phyloP scores from a whole-genome alignment of 352 stramenopile species.

The Globisporangium viniferum region DNA sequence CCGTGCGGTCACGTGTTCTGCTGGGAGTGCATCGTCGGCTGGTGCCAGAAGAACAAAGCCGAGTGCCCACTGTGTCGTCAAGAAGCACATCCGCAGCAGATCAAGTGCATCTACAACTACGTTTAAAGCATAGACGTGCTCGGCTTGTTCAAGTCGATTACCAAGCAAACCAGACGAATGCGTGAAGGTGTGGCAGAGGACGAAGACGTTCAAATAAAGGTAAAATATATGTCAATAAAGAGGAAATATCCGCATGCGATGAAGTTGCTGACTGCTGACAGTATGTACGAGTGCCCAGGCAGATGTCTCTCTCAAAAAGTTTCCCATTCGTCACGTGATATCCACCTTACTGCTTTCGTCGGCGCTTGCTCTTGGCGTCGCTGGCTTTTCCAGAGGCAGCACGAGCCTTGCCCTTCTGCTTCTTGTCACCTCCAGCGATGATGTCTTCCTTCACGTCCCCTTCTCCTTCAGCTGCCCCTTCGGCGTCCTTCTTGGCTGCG shows the following conservation, averaged over 20 bases:
- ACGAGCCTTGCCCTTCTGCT: conserved; percentile 33
- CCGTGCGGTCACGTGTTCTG: conserved; percentile 91
- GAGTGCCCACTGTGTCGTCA: conserved; percentile 90
- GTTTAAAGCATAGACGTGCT: conserved; percentile 29
- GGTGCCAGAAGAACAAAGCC: conserved; percentile 90
- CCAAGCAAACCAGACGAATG: not conserved
- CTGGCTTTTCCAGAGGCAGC: conserved; percentile 43
- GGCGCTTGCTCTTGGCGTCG: conserved; percentile 40
- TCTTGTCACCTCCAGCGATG: conserved; percentile 13
- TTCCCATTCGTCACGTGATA: not conserved
- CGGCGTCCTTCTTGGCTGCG: conserved; percentile 42
- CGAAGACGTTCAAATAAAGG: not conserved
- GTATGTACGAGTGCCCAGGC: not conserved
- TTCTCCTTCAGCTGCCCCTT: conserved; percentile 9
- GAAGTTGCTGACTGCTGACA: not conserved
- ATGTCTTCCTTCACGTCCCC: conserved; percentile 32
- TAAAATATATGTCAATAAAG: conserved; percentile 15
- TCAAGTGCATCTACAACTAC: conserved; percentile 92
- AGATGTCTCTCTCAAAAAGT: not conserved
- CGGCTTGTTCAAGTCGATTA: not conserved
- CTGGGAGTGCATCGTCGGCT: conserved; percentile 92
- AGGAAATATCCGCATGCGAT: not conserved
- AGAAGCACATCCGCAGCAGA: conserved; percentile 83
- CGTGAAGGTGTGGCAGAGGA: not conserved
- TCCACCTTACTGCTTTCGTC: conserved; percentile 18